Evolutionary conservation across 2,329 filamentous ascomycete genomes (phyloP), one percentile per base, ranked within the genome.

Genomic region (Macroventuria anomochaeta): DNA sequence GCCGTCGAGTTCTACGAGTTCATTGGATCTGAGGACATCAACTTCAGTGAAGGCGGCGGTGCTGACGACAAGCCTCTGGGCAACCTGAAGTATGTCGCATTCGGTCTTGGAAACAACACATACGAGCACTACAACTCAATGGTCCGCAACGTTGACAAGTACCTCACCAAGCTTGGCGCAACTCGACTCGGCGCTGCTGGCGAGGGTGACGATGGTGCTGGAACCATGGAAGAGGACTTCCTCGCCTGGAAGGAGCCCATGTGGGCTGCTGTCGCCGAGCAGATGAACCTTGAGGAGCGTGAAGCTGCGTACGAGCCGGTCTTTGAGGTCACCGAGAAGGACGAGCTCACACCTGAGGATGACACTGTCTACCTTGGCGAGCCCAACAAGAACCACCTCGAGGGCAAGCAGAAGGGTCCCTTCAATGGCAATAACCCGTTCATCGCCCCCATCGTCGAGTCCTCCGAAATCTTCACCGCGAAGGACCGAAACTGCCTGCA

Each of bases 61-160:
- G 75, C 75, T 13, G 83, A 85, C 38, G 89, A 93, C 18, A 84
- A 88, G 58, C 85, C 93, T 42, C 85, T 99, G 48, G 82, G 79
- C 44, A 93, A 91, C 69, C 84, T 99, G 72, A 93, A 93, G 75
- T 99, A 93, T 72, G 92, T 99, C 70, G 85, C 92, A 52, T 99
- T 99, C 69, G 95, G 95, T 70, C 86, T 99, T 32, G 95, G 95
- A 64, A 99, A 99, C 83, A 99, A 97, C 81, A 97, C 95, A 23
- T 99, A 99, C 75, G 95, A 99, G 75, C 95, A 99, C 81, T 99
- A 97, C 83, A 99, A 99, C 80, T 89, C 89, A 46, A 96, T 99
- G 91, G 93, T 99, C 56, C 91, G 93, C 75, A 90, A 93, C 60
- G 88, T 97, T 53, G 87, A 95, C 78, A 87, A 89, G 74, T 87